Percentiles rank a stretch among this genome's conserved stretches.
phyloP scores from a whole-genome alignment of 768 basidiomycete species.

The Candolleomyces aberdarensis region DNA sequence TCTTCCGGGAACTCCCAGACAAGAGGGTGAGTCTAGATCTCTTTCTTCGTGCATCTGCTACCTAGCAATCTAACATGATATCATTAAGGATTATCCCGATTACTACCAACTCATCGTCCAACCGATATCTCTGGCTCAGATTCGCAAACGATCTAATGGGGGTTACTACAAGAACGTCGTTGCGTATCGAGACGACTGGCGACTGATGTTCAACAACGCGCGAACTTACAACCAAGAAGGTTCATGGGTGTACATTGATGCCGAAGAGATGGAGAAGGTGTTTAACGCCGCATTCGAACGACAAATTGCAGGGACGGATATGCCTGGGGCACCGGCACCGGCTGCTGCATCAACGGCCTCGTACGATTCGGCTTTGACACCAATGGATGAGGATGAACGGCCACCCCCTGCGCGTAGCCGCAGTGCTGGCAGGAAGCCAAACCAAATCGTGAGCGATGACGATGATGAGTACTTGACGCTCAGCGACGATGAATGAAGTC shows the following conservation, averaged over 20 bases:
- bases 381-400: constrained; percentile 80
- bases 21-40: constrained; percentile 48
- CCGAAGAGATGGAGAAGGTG: constrained; percentile 90
- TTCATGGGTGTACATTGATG: constrained; percentile 92
- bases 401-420: constrained; percentile 51
- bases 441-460: constrained; percentile 71
- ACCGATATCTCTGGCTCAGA: constrained; percentile 85
- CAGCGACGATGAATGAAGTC: constrained; percentile 63
- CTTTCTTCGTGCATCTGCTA: neutral
- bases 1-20: constrained; percentile 87
- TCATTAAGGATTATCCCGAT: constrained; percentile 76
- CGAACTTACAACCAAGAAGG: constrained; percentile 92
- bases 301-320: constrained; percentile 60
- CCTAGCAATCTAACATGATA: constrained; percentile 11
- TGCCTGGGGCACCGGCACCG: constrained; percentile 65
- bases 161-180: constrained; percentile 72
- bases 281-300: constrained; percentile 72
- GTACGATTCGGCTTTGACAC: constrained; percentile 69
- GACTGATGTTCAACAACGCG: constrained; percentile 92
- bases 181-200: constrained; percentile 76
- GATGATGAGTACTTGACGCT: constrained; percentile 64
- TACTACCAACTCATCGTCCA: constrained; percentile 87
- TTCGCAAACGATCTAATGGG: constrained; percentile 71
- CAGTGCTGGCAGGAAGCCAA: constrained; percentile 54
- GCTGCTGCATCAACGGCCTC: constrained; percentile 41